These are phyloP conservation scores for Chytriomyces hyalinus DNA, from an alignment of 192 early-diverging fungal genomes.

Conservation along the genomic window DNA sequence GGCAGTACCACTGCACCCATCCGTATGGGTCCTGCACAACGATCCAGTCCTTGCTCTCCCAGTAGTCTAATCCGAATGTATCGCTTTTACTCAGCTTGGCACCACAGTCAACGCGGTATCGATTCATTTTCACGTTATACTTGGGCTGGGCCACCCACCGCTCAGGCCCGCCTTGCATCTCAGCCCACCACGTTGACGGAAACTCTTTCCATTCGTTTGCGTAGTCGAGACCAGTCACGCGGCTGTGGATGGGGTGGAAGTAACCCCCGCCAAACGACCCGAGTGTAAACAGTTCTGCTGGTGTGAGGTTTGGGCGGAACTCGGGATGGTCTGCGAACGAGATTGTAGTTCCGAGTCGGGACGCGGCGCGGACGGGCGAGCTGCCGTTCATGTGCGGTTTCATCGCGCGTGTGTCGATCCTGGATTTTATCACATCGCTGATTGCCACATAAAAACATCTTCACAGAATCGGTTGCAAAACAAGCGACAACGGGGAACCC, in stretches of 20 bases:
- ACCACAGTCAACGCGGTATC: background rate
- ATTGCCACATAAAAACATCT: no score
- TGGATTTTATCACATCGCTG: no score
- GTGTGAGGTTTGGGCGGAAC: background rate
- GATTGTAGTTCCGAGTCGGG: background rate
- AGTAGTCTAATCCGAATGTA: background rate
- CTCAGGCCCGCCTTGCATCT: background rate
- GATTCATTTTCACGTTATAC: background rate
- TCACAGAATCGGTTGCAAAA: no score
- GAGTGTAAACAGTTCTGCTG: background rate
- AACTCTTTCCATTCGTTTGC: background rate
- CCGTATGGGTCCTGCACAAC: background rate
- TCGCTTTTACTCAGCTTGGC: background rate
- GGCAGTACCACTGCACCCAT: constrained; percentile 1
- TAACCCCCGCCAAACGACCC: background rate
- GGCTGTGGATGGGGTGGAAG: background rate
- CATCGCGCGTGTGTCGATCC: no score
- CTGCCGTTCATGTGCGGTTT: background rate
- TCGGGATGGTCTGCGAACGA: background rate
- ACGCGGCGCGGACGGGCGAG: background rate
- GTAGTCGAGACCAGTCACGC: background rate
- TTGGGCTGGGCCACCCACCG: background rate
- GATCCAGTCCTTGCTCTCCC: background rate
- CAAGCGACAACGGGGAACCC: no score
- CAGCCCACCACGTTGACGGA: background rate